Evolutionary conservation across 2,329 filamentous ascomycete genomes (phyloP), one percentile per base, ranked within the genome.

Genomic region (Epichloe aotearoae): DNA sequence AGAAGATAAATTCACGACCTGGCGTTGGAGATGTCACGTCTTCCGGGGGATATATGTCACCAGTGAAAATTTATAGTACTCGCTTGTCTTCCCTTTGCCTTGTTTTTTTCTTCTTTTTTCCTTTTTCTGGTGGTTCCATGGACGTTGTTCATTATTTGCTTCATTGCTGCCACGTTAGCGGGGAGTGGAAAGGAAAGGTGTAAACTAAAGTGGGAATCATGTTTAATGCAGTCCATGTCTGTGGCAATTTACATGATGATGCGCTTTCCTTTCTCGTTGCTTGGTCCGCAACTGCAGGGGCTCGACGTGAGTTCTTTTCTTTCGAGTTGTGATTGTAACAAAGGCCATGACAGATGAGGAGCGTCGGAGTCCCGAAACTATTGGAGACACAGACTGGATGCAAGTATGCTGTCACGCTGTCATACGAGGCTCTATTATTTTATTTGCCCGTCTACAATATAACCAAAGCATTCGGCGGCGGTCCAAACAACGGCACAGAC

Each of bases 401-500:
- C 30, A 30, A 4, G 30, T 4, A 30, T 30, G 30, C 30, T 10
- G 10, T 10, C 30, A 30, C 30, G 30, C 30, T 30, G 30, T 30
- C 3, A 4, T 30, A 11, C 30, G 30, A 30, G 30, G 30, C 3
- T 30, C 3, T 11, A 2, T 11, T 30, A 4, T 5, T 15, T 12
- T 8, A 34, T n/a, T 19, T 7, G 10, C n/a, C 17, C 34, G 5
- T 14, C 58, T 56, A 73, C 38, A 74, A 69, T 6, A 77, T 67
- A 2, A 73, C 73, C 11, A 75, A 42, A 1, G 70, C 71, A 54
- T 74, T 76, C 36, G 72, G 70, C 23, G 73, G 74, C 30, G 69
- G 74, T 2, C 66, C 70, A 2, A 77, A 63, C 2, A 74, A 60
- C 1, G 80, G 79, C 14, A 70, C 71, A 54, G 77, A 82, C 0